Evolutionary conservation across 352 stramenopile genomes (phyloP), one percentile per base, ranked within the genome.

Genomic region (Phytophthora nicotianae): DNA sequence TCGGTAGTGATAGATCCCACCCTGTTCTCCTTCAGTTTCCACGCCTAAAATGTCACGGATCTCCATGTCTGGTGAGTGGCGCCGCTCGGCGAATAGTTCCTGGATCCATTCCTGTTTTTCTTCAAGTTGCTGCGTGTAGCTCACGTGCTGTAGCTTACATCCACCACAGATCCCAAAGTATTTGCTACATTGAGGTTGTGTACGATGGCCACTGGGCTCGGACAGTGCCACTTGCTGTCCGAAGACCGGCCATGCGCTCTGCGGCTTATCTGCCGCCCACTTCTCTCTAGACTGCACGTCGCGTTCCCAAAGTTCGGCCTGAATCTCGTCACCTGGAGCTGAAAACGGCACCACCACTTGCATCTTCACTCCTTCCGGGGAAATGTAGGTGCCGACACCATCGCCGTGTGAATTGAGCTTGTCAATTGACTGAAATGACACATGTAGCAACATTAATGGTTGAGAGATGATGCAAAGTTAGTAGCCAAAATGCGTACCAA

Each of bases 61-160:
- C 14, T 77, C 45, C 63, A 81, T 72, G 11, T 64, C 50, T 32
- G 62, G 62, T 2, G 72, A 79, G 46, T 77, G 64, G 0, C 38
- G 17, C 2, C 71, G 33, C 2, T 29, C 23, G 1, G 20, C 35
- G 5, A 93, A 84, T 0, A 86, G 57, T 35, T 62, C 32, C n/a
- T 65, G 37, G 10, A 93, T 63, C 23, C 77, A 79, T 16, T 51
- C n/a, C 26, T 90, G 73, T 63, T 93, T 93, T 29, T 88, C 68
- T n/a, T n/a, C 46, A 32, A 89, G 60, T 46, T 93, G 84, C 40
- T 82, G 40, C 0, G 42, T 42, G 58, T 91, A 93, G 21, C 29
- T 58, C 14, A 90, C 62, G 52, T 93, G 82, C 53, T 91, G 84
- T 42, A 83, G 65, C 38, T 81, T 83, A 57, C 84, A 93, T n/a